phyloP scores from a whole-genome alignment of 225 moss, liverwort and hornwort genomes.

The Straminergon stramineum region DNA sequence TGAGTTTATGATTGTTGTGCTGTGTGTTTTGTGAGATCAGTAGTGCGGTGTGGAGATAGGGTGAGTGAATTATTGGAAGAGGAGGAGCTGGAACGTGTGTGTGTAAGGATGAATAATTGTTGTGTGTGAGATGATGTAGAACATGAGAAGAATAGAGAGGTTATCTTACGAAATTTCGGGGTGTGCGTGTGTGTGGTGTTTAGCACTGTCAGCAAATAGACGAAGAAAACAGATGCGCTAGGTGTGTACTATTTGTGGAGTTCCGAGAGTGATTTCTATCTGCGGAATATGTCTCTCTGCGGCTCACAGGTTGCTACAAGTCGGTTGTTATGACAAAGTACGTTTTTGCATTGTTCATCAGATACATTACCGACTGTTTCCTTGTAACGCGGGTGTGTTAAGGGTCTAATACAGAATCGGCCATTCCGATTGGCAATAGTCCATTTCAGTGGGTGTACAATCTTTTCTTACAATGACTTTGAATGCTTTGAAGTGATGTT shows the following conservation, averaged over 20 bases:
- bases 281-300: conserved; percentile 60
- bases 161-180: not conserved
- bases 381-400: not conserved
- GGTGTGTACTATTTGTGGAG: conserved; percentile 67
- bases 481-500: not conserved
- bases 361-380: not conserved
- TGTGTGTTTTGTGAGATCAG: not conserved
- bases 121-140: not conserved
- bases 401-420: not conserved
- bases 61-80: not conserved
- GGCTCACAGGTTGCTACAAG: conserved; percentile 41
- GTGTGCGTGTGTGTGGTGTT: not conserved
- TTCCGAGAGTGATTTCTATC: conserved; percentile 55
- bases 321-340: conserved; percentile 70
- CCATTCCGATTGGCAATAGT: not conserved
- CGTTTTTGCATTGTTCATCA: not conserved
- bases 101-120: not conserved
- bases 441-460: not conserved
- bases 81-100: not conserved
- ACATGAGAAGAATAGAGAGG: not conserved
- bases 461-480: not conserved
- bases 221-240: not conserved
- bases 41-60: not conserved
- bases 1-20: not conserved
- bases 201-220: not conserved